A percentile compares a stretch with the other conserved stretches of the same genome.
Conservation (phyloP, 2,329 filamentous ascomycete genomes). For the Paraphaeosphaeria minitans region DNA sequence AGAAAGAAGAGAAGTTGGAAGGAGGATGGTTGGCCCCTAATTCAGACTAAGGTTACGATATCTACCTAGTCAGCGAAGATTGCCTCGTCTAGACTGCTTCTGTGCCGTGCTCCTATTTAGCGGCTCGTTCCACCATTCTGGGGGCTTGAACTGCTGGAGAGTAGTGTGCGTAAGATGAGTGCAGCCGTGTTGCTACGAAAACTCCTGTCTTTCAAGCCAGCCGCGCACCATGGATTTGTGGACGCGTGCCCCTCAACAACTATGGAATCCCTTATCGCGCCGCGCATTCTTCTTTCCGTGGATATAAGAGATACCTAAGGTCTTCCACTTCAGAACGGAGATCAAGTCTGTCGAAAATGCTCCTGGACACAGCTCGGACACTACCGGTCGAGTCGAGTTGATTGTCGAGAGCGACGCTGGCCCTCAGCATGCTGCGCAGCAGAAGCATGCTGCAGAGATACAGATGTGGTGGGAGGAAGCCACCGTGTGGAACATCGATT, state of each 20-base stretch:
- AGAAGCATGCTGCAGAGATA: constrained; percentile 31
- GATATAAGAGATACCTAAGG: constrained; percentile 21
- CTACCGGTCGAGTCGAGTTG: constrained; percentile 5
- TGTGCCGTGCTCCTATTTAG: constrained; percentile 10
- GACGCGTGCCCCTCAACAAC: constrained; percentile 9
- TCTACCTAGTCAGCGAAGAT: constrained; percentile 23
- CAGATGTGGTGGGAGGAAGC: constrained; percentile 42
- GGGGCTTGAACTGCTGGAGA: constrained; percentile 34
- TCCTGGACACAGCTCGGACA: not conserved
- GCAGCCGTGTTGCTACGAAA: constrained; percentile 20
- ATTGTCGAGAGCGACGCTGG: constrained; percentile 11
- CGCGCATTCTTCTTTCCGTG: constrained; percentile 19
- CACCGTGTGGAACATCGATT: constrained; percentile 34
- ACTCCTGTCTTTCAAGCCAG: constrained; percentile 19
- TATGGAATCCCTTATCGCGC: constrained; percentile 23
- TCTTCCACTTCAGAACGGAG: constrained; percentile 34
- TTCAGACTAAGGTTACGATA: constrained; percentile 11
- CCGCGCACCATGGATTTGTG: constrained; percentile 21
- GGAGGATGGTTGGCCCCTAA: constrained; percentile 27
- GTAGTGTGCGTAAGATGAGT: constrained; percentile 18
- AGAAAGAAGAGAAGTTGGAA: constrained; percentile 10
- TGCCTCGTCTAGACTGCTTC: constrained; percentile 16
- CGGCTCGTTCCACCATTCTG: constrained; percentile 24
- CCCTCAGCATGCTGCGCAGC: constrained; percentile 21
- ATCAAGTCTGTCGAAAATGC: constrained; percentile 29